Evolutionary conservation across 352 stramenopile species (phyloP), one percentile per base, ranked within the genome.

Genomic region (Phytophthora pisi): DNA sequence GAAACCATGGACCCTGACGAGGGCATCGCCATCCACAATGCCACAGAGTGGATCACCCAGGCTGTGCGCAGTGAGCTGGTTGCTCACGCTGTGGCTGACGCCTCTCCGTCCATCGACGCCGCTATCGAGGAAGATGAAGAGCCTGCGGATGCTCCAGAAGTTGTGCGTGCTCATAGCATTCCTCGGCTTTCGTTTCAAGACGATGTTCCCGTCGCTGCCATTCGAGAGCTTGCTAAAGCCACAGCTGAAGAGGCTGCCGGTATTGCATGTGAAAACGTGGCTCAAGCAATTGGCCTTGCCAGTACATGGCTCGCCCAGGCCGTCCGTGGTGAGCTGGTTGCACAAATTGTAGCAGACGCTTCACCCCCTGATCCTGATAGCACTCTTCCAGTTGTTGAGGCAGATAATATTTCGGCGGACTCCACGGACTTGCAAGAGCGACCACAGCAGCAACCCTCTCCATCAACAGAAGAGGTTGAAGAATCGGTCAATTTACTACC

Each of bases 141-240:
- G 1, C 3, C 8, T 42, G n/a, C 0, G 18, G 15, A 26, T 42
- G 11, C 26, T 3, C 10, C 15, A n/a, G 36, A 59, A 28, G 13
- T 49, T 51, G 7, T 18, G 18, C 30, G 23, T 55, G 23, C 11
- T 62, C 42, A 53, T 4, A n/a, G 36, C 3, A 26, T 50, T 57
- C 47, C 47, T 57, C 60, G 13, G 28, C 15, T 66, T 26, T 51
- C 36, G 1, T 36, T 61, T 10, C 65, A 20, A 64, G 20, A 28
- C 36, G 28, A 50, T 11, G 16, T 24, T 30, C 36, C 45, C 9
- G n/a, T 55, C 11, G 18, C 16, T 26, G 10, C 45, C 10, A 15
- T 66, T 13, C 53, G 23, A 10, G 64, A 31, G 23, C 43, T 76
- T 40, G 63, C 68, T 15, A 55, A 69, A 42, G 16, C 26, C 3